phyloP scores from a whole-genome alignment of 768 basidiomycete genomes.

The Hypholoma sublateritium region DNA sequence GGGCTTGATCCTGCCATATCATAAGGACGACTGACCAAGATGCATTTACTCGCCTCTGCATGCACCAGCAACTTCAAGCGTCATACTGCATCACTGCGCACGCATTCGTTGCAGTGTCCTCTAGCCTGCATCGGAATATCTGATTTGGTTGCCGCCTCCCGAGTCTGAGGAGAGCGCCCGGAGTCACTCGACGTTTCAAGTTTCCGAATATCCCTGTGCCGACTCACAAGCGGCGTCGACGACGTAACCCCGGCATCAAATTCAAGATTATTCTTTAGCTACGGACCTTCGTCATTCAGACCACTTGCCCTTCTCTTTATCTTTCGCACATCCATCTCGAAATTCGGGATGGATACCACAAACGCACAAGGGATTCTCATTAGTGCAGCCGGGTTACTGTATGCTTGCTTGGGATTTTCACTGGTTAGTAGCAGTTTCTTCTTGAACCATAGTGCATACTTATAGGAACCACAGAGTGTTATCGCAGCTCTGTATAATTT shows the following conservation, averaged over 20 bases:
- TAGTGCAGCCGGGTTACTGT: constrained; percentile 31
- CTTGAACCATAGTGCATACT: neutral
- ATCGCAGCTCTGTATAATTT: constrained; percentile 26
- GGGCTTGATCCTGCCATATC: neutral
- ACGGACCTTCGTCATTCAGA: neutral
- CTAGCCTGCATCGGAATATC: neutral
- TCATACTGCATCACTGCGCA: neutral
- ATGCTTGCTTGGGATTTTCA: constrained; percentile 32
- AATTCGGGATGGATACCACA: constrained; percentile 11
- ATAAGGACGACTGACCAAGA: neutral
- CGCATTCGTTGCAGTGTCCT: neutral
- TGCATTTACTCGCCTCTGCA: neutral
- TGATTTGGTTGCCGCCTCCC: neutral
- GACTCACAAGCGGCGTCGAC: neutral
- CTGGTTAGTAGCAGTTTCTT: constrained; percentile 26
- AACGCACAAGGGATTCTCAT: constrained; percentile 25
- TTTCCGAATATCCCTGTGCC: neutral
- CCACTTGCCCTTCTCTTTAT: neutral
- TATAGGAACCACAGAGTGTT: constrained; percentile 28
- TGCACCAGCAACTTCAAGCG: neutral
- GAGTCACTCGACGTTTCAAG: constrained; percentile 2
- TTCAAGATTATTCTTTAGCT: neutral
- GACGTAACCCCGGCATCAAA: neutral
- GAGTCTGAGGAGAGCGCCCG: neutral
- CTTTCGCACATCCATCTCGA: neutral